phyloP scores from a whole-genome alignment of 768 basidiomycete species.

The Kwoniella sp. region DNA sequence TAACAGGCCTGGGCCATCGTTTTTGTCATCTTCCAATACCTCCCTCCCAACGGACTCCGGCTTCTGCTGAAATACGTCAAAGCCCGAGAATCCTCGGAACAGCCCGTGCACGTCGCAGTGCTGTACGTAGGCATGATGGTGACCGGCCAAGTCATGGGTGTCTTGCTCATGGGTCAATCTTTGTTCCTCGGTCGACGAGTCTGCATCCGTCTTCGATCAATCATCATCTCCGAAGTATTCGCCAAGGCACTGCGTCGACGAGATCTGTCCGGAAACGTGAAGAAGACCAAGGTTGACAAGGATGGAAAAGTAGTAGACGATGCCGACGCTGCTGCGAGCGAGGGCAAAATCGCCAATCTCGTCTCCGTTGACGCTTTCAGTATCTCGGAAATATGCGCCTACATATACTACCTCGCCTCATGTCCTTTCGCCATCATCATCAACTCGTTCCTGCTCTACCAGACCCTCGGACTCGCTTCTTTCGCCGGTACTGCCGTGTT shows the following conservation, averaged over 20 bases:
- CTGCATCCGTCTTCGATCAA: slow-evolving; percentile 53
- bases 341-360: slow-evolving; percentile 54
- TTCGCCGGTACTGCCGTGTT: slow-evolving; percentile 50
- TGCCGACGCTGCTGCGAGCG: slow-evolving; percentile 30
- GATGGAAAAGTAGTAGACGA: slow-evolving; percentile 33
- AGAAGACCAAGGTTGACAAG: slow-evolving; percentile 30
- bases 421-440: slow-evolving; percentile 62
- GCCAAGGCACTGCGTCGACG: slow-evolving; percentile 57
- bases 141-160: slow-evolving; percentile 47
- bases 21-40: slow-evolving; percentile 54
- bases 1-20: slow-evolving; percentile 42
- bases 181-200: slow-evolving; percentile 57
- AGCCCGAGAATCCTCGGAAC: slow-evolving; percentile 41
- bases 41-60: slow-evolving; percentile 57
- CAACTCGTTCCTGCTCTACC: slow-evolving; percentile 75
- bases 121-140: slow-evolving; percentile 58
- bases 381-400: slow-evolving; percentile 52
- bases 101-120: slow-evolving; percentile 56
- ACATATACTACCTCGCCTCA: slow-evolving; percentile 46
- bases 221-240: slow-evolving; percentile 58
- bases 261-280: slow-evolving; percentile 54
- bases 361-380: slow-evolving; percentile 55
- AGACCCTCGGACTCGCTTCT: slow-evolving; percentile 65
- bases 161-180: slow-evolving; percentile 47
- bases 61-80: slow-evolving; percentile 55